Conservation (phyloP, 176 grass and related monocot genomes). For the Elaeis guineensis region DNA sequence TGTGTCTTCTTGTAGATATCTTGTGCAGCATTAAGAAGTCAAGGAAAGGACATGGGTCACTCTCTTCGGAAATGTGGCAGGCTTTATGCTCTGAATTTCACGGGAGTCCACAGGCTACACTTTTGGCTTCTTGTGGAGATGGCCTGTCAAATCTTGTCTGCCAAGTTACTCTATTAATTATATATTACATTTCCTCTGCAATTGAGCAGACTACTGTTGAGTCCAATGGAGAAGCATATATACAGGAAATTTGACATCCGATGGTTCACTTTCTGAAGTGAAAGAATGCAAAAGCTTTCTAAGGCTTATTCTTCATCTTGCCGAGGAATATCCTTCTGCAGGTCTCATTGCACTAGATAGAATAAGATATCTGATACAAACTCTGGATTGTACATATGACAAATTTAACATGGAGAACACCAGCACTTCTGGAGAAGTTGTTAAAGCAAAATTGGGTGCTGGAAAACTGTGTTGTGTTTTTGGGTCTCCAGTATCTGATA, state of each 20-base stretch:
- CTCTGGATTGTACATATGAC: conserved; percentile 27
- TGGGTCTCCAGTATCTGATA: conserved; percentile 4
- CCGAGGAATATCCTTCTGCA: conserved; percentile 45
- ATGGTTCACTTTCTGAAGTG: conserved; percentile 12
- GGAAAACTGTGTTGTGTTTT: conserved; percentile 7
- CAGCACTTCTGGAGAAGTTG: conserved; percentile 10
- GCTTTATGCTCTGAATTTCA: conserved; percentile 6
- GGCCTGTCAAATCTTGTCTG: conserved; percentile 12
- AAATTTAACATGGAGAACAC: conserved; percentile 8
- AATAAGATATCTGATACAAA: conserved; percentile 36
- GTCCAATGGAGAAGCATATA: conserved; percentile 16
- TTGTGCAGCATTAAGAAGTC: conserved; percentile 39
- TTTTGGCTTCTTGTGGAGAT: conserved; percentile 31
- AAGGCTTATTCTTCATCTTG: conserved; percentile 47
- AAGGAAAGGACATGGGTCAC: conserved; percentile 13
- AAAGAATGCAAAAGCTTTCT: conserved; percentile 30
- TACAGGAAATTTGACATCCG: conserved; percentile 7
- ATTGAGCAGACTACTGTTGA: conserved; percentile 20
- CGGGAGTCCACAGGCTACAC: conserved; percentile 23
- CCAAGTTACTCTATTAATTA: conserved; percentile 30
- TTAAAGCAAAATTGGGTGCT: conserved; percentile 16
- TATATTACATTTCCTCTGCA: conserved; percentile 36
- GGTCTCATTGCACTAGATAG: conserved; percentile 47
- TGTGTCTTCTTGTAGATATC: conserved; percentile 46
- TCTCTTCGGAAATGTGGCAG: conserved; percentile 11